These are phyloP conservation scores for Russula earlei DNA, from an alignment of 768 basidiomycete genomes.

Conservation along the genomic window DNA sequence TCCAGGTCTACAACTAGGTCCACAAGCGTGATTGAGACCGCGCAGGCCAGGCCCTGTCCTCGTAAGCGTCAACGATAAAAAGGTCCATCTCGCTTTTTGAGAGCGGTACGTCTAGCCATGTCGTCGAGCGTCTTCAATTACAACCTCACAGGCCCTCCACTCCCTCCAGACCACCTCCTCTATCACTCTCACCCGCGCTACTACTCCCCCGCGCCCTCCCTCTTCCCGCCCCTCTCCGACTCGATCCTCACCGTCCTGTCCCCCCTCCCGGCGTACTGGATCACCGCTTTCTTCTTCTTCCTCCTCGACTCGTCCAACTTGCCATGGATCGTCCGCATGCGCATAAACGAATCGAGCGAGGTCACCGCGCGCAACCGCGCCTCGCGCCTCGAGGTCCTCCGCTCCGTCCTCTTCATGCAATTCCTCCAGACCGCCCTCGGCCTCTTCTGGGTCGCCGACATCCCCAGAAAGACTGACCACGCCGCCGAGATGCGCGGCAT, in stretches of 20 bases:
- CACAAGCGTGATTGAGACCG: too few relatives aligned
- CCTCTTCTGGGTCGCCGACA: slow-evolving; percentile 49
- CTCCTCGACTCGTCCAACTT: slow-evolving; percentile 64
- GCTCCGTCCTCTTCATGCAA: slow-evolving; percentile 82
- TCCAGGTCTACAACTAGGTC: too few relatives aligned
- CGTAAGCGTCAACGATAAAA: too few relatives aligned
- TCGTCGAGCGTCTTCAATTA: background rate
- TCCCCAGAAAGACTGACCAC: slow-evolving; percentile 14
- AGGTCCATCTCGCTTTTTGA: too few relatives aligned
- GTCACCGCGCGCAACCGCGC: slow-evolving; percentile 67
- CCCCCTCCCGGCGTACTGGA: slow-evolving; percentile 83
- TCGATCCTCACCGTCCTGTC: slow-evolving; percentile 56
- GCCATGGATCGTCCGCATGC: slow-evolving; percentile 71
- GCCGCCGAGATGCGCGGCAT: slow-evolving; percentile 24
- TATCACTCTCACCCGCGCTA: slow-evolving; percentile 40
- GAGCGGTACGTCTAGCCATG: too few relatives aligned
- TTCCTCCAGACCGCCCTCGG: slow-evolving; percentile 74
- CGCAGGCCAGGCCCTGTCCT: too few relatives aligned
- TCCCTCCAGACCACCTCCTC: background rate
- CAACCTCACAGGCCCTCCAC: background rate
- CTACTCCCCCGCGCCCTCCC: slow-evolving; percentile 34
- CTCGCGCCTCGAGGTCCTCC: slow-evolving; percentile 58
- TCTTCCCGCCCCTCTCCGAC: slow-evolving; percentile 59
- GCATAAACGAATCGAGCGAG: slow-evolving; percentile 84
- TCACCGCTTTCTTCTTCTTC: slow-evolving; percentile 70